These are phyloP conservation scores for Leishmania amazonensis DNA, from an alignment of 208 protist species.

Conservation along the genomic window DNA sequence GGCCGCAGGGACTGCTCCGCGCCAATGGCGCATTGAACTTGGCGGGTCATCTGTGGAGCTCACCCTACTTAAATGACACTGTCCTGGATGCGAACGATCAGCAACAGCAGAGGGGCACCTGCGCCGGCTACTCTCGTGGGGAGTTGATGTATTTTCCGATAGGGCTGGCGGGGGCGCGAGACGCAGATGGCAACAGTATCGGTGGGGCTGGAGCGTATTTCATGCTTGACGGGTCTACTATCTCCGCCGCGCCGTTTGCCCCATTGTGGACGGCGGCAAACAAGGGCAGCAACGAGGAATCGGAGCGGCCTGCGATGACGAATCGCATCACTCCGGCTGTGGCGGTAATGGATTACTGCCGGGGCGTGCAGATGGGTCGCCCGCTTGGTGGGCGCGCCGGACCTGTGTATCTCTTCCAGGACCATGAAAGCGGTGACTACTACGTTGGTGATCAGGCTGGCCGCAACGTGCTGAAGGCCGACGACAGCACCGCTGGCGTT, in stretches of 20 bases:
- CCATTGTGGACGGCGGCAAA: not conserved
- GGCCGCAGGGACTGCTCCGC: slow-evolving; percentile 9
- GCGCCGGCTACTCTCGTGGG: not conserved
- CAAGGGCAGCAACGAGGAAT: not conserved
- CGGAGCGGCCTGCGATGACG: not conserved
- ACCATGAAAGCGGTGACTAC: slow-evolving; percentile 24
- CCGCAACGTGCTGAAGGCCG: slow-evolving; percentile 4
- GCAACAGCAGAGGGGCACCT: not conserved
- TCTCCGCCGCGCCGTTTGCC: slow-evolving; percentile 20
- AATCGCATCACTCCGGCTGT: slow-evolving; percentile 34
- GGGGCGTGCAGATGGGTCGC: slow-evolving; percentile 62
- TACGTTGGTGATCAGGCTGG: slow-evolving; percentile 40
- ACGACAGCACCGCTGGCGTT: not conserved
- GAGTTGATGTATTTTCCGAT: slow-evolving; percentile 23
- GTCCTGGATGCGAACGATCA: slow-evolving; percentile 1
- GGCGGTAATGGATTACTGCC: slow-evolving; percentile 70
- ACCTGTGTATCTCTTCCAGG: slow-evolving; percentile 48
- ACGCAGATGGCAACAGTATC: slow-evolving; percentile 10
- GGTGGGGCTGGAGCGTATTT: slow-evolving; percentile 18
- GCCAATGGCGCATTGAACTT: slow-evolving; percentile 7
- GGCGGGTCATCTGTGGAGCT: slow-evolving; percentile 19
- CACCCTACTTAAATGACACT: slow-evolving; percentile 32
- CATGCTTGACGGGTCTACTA: slow-evolving; percentile 17
- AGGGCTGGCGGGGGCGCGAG: slow-evolving; percentile 5
- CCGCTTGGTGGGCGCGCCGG: slow-evolving; percentile 45